phyloP scores from a whole-genome alignment of 306 rosid species.

The Begonia loranthoides region DNA sequence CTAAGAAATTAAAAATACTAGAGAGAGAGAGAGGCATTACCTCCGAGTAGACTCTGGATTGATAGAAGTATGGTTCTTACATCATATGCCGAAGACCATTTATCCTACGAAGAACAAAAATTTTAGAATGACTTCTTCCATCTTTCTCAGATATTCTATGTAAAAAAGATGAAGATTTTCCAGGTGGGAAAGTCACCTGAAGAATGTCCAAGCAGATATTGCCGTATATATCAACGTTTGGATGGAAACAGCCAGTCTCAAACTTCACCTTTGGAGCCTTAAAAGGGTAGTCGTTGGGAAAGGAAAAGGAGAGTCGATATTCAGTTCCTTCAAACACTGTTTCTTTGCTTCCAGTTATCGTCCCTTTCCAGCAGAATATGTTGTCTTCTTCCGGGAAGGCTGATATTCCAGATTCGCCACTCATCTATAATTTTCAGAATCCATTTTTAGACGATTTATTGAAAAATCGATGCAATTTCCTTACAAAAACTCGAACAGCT shows the following conservation, averaged over 20 bases:
- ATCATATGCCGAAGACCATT: slow-evolving; percentile 87
- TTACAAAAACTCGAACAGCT: neutral
- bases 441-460: neutral
- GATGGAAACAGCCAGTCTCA: slow-evolving; percentile 76
- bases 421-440: slow-evolving; percentile 41
- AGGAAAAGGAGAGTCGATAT: slow-evolving; percentile 61
- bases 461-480: neutral
- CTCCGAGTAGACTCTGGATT: slow-evolving; percentile 87
- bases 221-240: slow-evolving; percentile 75
- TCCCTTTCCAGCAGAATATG: slow-evolving; percentile 93
- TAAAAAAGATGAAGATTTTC: neutral
- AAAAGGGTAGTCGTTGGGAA: slow-evolving; percentile 88
- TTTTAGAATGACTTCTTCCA: no score
- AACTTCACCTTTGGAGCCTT: slow-evolving; percentile 92
- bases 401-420: slow-evolving; percentile 84
- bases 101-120: slow-evolving; percentile 29
- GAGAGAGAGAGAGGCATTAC: slow-evolving; percentile 16
- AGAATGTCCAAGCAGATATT: slow-evolving; percentile 96
- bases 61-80: slow-evolving; percentile 66
- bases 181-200: slow-evolving; percentile 41
- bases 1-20: no score
- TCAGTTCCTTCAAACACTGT: slow-evolving; percentile 87
- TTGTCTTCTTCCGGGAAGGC: slow-evolving; percentile 96
- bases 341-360: slow-evolving; percentile 84
- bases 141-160: no score